Base-by-base conservation (phyloP, 192 early-diverging fungal genomes). In the Coemansia sp. region DNA sequence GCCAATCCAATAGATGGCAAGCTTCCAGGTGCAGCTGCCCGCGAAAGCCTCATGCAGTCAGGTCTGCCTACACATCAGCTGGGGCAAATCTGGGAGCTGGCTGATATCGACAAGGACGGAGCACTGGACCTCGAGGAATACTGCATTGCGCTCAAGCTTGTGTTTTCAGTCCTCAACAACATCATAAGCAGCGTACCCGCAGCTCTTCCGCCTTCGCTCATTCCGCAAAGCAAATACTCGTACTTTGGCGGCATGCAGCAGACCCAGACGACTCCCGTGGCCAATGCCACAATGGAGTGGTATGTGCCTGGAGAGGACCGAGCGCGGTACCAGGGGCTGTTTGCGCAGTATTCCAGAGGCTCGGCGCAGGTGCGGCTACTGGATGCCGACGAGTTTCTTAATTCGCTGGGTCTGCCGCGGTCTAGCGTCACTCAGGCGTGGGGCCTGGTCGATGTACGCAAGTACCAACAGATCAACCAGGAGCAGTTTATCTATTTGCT, bases 91-190 rank as follows among this genome's bases (percentile, higher is more conserved):
- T 84, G 83, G 83, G 89, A 93, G 71, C 84, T 93, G 32, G 86
- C 89, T 20, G 92, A 93, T 60, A 93, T 93, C 56, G 92, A 93
- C 76, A 87, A 88, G 57, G 92, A 93, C 71, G 90, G 92, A 4
- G 83, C 85, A 30, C 84, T 93, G 58, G 92, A 93, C 71, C 87
- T 92, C 71, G 92, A 93, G 65, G 92, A 93, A 75, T 93, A 92
- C 69, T 87, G 89, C 67, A 74, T 93, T 58, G 90, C 92, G 17
- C 85, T 90, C 68, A 90, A 88, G 71, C 80, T 93, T n/a, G 85
- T 89, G 4, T 92, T 90, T 61, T 86, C 84, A 18, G 68, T 88
- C n/a, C 84, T 91, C 49, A 82, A 85, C 63, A 78, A 82, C 22
- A 61, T 67, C 57, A 82, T 87, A 33, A 8, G 72, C 29, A 76